Evolutionary conservation across 805 yeast genomes (phyloP).

Genomic region (Blastobotrys peoriensis): DNA sequence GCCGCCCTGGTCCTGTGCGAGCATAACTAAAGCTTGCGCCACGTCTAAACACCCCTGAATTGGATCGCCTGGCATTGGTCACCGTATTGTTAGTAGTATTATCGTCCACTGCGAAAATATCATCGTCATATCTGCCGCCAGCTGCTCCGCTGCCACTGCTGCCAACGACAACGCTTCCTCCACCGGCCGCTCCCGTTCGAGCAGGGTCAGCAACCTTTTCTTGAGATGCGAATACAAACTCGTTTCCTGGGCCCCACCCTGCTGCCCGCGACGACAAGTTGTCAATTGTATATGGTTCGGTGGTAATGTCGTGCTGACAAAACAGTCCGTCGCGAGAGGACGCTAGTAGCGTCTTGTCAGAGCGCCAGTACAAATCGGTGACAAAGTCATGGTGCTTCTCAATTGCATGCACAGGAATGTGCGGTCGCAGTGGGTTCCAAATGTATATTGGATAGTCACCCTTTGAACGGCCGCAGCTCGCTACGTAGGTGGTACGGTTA

Average conservation of each 20-base stretch:
- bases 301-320: conserved; percentile 42
- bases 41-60: neutral
- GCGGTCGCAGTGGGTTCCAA: conserved; percentile 64
- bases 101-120: neutral
- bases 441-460: conserved; percentile 60
- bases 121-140: neutral
- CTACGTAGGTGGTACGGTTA: conserved; percentile 39
- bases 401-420: conserved; percentile 56
- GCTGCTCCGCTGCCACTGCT: too few relatives aligned
- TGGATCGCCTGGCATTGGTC: conserved; percentile 1
- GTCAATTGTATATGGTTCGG: conserved; percentile 41
- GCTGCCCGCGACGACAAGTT: conserved; percentile 46
- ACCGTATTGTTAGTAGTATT: neutral
- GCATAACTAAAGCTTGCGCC: conserved; percentile 2
- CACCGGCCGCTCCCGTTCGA: neutral
- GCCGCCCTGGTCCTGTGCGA: neutral
- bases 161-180: neutral
- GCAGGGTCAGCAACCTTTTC: conserved; percentile 19
- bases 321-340: conserved; percentile 47
- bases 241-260: conserved; percentile 54
- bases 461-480: conserved; percentile 62
- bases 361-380: conserved; percentile 53
- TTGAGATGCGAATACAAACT: conserved; percentile 49
- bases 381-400: conserved; percentile 45
- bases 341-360: conserved; percentile 42